Conservation (phyloP, 2,329 filamentous ascomycete genomes). For the Penicillium digitatum region DNA sequence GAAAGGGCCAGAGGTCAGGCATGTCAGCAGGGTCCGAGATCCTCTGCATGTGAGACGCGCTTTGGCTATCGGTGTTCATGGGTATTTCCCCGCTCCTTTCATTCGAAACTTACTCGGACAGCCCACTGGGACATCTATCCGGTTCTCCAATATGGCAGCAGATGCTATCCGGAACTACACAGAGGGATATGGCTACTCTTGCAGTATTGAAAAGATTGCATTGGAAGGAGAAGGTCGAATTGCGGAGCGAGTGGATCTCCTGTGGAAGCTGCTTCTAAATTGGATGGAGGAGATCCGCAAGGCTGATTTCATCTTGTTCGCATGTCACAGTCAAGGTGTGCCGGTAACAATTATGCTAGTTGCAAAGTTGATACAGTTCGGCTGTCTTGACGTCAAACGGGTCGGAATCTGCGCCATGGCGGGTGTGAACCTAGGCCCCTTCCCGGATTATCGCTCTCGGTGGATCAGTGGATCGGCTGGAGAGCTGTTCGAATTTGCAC, state of each 20-base stretch:
- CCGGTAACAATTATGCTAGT: conserved; percentile 90
- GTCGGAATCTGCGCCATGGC: conserved; percentile 88
- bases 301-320: conserved; percentile 87
- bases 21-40: conserved; percentile 68
- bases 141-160: conserved; percentile 84
- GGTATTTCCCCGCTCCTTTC: conserved; percentile 82
- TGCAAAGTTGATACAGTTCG: conserved; percentile 86
- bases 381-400: conserved; percentile 69
- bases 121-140: conserved; percentile 89
- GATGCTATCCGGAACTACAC: conserved; percentile 81
- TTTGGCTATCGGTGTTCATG: conserved; percentile 89
- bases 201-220: conserved; percentile 89
- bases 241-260: conserved; percentile 77
- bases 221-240: conserved; percentile 94
- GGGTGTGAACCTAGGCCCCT: conserved; percentile 89
- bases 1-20: conserved; percentile 60
- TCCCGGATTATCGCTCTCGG: conserved; percentile 83
- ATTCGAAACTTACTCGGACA: conserved; percentile 90
- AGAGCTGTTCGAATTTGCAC: conserved; percentile 90
- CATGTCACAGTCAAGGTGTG: conserved; percentile 92
- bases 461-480: conserved; percentile 87
- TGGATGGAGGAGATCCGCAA: conserved; percentile 87
- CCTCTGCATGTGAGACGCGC: conserved; percentile 75
- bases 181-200: conserved; percentile 65
- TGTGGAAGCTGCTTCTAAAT: conserved; percentile 92